A percentile compares a stretch with the other conserved stretches of the same genome.
Conservation (phyloP, 2,329 filamentous ascomycete species). For the Pyrenochaeta sp. region DNA sequence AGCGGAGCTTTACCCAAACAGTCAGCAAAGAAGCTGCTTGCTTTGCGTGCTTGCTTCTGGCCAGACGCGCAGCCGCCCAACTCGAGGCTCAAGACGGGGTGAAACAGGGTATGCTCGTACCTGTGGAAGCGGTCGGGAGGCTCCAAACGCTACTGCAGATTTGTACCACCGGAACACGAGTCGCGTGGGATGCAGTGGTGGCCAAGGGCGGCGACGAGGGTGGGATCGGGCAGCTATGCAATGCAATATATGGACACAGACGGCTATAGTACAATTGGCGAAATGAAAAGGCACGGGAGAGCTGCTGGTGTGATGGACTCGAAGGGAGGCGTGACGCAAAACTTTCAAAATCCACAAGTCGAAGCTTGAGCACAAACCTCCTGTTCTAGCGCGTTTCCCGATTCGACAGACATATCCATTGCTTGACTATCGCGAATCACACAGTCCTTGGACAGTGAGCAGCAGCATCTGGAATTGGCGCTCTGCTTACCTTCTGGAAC, state of each 20-base stretch:
- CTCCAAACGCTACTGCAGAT: neutral
- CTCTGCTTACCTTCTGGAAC: too few species aligned
- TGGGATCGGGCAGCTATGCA: conserved; percentile 45
- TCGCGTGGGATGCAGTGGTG: conserved; percentile 8
- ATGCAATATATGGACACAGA: conserved; percentile 31
- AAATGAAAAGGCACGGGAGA: conserved; percentile 8
- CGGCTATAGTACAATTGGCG: conserved; percentile 39
- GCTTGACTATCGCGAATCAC: neutral
- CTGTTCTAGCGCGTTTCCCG: conserved; percentile 18
- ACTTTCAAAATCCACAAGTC: conserved; percentile 23
- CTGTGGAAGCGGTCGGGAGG: neutral
- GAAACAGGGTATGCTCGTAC: conserved; percentile 9
- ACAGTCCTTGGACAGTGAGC: too few species aligned
- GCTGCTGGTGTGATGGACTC: conserved; percentile 26
- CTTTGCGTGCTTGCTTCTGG: conserved; percentile 8
- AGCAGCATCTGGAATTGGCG: too few species aligned
- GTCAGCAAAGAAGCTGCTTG: conserved; percentile 14
- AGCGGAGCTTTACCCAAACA: conserved; percentile 25
- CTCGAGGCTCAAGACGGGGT: conserved; percentile 15
- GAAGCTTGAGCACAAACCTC: conserved; percentile 27
- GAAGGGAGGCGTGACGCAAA: conserved; percentile 25
- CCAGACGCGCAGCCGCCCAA: neutral
- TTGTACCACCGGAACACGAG: conserved; percentile 13
- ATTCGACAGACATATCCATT: conserved; percentile 16
- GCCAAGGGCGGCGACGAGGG: conserved; percentile 19